Base-by-base conservation (phyloP, 352 stramenopile species). In the Pythium guiyangense region DNA sequence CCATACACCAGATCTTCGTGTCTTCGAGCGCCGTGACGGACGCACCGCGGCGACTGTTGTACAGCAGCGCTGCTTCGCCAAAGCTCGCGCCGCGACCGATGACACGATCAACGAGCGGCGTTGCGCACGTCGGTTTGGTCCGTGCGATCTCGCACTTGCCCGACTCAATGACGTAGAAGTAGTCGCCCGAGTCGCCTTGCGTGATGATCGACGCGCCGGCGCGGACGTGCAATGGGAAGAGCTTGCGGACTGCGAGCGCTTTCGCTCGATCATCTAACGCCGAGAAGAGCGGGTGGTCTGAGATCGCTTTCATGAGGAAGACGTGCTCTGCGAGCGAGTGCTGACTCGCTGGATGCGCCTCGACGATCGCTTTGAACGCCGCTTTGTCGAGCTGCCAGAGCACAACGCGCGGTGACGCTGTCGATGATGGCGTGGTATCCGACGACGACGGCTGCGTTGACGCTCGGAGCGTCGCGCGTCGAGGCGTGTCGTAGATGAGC, bases 61-160 rank as follows among this genome's bases (percentile, higher is more conserved):
- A 99, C 60, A 99, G 77, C 50, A 99, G 69, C 18, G 96, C 96
- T 14, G 98, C 89, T 79, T 99, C 96, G 10, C 96, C 96, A 69
- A 99, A 99, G 54, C 70, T 91, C 25, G 79, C 70, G 15, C 82
- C 78, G 29, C 70, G 67, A 2, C 84, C 84, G 29, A 95, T 84
- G 22, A 87, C 62, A 4, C 82, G 76, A 52, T 94, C 86, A 0
- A 95, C 68, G 22, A 90, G 78, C 27, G 77, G 59, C 8, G 70
- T 61, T 1, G 64, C 54, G 26, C 65, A 67, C 31, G 79, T 74
- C 18, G 81, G 78, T 27, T 95, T 93, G 17, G 73, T 62, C 8
- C 86, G 74, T 48, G 83, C 71, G 25, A 95, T 86, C 44, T 89
- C 78, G 40, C 86, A 95, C 31, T 78, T 71, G 39, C 86, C 84